Percentiles rank a stretch among this genome's conserved stretches.
Conservation (phyloP, 1,284 basidiomycete species). For the Ganoderma sinense region DNA sequence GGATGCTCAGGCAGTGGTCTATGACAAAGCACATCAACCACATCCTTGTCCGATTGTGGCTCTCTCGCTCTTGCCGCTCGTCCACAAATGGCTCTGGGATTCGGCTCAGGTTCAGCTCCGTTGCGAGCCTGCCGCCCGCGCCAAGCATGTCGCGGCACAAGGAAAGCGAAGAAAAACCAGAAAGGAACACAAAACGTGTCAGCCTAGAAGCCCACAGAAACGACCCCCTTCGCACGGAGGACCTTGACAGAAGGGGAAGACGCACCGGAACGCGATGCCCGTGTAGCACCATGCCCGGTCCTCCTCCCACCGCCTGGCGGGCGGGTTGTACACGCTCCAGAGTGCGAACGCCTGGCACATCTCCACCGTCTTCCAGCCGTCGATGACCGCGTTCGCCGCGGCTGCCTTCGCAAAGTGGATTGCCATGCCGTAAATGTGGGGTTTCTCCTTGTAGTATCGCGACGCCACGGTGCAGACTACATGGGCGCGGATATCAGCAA, state of each 20-base stretch:
- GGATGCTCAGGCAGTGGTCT: constrained; percentile 50
- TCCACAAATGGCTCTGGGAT: constrained; percentile 43
- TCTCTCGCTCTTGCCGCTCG: constrained; percentile 51
- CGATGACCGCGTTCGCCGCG: constrained; percentile 43
- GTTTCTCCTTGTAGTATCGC: constrained; percentile 44
- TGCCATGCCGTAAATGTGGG: constrained; percentile 44
- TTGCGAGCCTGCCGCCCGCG: constrained; percentile 42
- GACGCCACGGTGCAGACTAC: constrained; percentile 48
- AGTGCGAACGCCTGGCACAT: constrained; percentile 45
- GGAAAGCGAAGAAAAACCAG: background rate
- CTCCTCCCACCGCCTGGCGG: constrained; percentile 43
- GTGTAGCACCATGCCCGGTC: constrained; percentile 44
- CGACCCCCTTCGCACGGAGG: background rate
- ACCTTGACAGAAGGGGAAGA: background rate
- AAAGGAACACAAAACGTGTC: background rate
- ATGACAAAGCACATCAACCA: constrained; percentile 57
- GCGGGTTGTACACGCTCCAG: constrained; percentile 42
- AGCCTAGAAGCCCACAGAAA: background rate
- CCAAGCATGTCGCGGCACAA: background rate
- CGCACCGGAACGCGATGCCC: constrained; percentile 41
- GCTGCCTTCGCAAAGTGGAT: constrained; percentile 47
- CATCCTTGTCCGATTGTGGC: constrained; percentile 53
- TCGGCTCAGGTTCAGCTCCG: constrained; percentile 54
- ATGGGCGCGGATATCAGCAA: background rate
- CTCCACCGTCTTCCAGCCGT: constrained; percentile 46